Evolutionary conservation across 2,329 filamentous ascomycete species (phyloP), one percentile per base, ranked within the genome.

Genomic region (Zymoseptoria brevis): DNA sequence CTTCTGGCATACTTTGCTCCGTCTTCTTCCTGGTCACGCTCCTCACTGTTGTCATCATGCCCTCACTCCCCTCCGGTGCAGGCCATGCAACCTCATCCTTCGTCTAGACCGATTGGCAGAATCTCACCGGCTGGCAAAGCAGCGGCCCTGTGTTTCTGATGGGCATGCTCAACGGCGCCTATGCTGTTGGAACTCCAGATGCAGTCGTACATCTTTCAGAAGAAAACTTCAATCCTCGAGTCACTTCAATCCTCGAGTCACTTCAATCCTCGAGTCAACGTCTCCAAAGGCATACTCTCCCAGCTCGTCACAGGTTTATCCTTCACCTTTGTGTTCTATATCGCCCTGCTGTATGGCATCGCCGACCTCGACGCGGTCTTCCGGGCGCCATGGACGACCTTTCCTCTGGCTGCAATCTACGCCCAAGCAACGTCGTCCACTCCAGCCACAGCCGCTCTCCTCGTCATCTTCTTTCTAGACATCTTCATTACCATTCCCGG

Each of bases 321-420:
- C 8, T 80, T 83, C 0, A 79, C 81, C 0, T 77, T 85, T 59
- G 65, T 67, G 41, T 77, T 76, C 56, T 70, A 74, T 55, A 69
- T 67, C 52, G 64, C 69, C 24, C 60, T 72, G 63, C 65, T 87
- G 72, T 86, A 87, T 73, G 73, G 78, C 60, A 82, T 85, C 63
- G 80, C 79, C 2, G 80, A 84, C 67, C 77, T 85, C 60, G 77
- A 83, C 64, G 76, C 78, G 21, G 79, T 85, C 52, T 76, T 83
- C 53, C 69, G 74, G 7, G 75, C 78, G 11, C 60, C 62, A 53
- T 64, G 68, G 19, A 74, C 75, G 8, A 68, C 58, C 79, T 79
- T 61, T 67, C 87, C 87, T 0, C 81, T 88, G 11, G 82, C 84
- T 6, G 82, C 85, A 56, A 85, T 89, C 59, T 89, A 88, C 71